Conservation (phyloP, 2,329 filamentous ascomycete species). For the Pseudocercospora cruenta region DNA sequence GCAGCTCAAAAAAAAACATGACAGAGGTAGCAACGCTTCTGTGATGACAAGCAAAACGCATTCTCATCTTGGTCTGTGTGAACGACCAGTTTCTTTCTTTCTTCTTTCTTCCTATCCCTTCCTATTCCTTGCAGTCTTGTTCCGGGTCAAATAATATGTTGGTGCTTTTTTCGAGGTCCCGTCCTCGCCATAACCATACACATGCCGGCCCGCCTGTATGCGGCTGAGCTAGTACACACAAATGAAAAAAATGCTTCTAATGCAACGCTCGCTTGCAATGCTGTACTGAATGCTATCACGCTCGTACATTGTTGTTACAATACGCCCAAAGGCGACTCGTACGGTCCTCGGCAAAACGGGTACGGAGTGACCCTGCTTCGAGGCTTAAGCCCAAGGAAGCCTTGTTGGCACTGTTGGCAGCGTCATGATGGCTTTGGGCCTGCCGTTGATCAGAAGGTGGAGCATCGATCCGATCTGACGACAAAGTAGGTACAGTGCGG, state of each 20-base stretch:
- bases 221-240: constrained; percentile 28
- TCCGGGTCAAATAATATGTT: constrained; percentile 9
- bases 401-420: constrained; percentile 10
- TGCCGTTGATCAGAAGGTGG: not conserved
- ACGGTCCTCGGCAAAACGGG: not conserved
- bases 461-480: not conserved
- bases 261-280: constrained; percentile 39
- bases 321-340: constrained; percentile 1
- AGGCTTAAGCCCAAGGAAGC: not conserved
- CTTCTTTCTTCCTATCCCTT: not conserved
- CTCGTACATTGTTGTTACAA: constrained; percentile 29
- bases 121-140: constrained; percentile 7
- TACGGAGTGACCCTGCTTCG: constrained; percentile 18
- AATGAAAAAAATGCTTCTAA: constrained; percentile 30
- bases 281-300: constrained; percentile 37
- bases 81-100: constrained; percentile 14
- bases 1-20: constrained; percentile 6
- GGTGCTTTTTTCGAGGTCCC: constrained; percentile 6
- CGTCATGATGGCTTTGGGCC: constrained; percentile 4
- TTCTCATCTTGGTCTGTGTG: constrained; percentile 9
- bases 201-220: constrained; percentile 19
- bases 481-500: not conserved
- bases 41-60: not conserved
- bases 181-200: constrained; percentile 22
- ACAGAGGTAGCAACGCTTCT: not conserved